Conservation (phyloP, 371 early-diverging fungal species). For the Aphelidium insulamus region DNA sequence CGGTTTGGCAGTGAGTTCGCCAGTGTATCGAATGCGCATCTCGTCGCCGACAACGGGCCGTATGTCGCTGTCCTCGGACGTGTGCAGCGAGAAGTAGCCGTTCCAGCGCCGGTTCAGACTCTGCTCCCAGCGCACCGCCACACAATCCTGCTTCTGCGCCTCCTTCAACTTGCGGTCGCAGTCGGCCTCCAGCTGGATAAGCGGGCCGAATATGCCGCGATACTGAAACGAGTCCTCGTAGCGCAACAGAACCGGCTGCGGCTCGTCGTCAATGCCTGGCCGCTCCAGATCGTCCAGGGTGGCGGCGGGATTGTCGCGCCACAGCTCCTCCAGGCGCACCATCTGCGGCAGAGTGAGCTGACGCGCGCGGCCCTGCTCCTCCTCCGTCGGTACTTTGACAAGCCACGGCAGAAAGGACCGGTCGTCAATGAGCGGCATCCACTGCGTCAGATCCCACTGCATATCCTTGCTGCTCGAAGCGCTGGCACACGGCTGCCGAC, state of each 20-base stretch:
- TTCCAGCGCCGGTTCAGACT: conserved; percentile 80
- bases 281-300: conserved; percentile 64
- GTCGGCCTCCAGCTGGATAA: conserved; percentile 91
- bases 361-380: conserved; percentile 63
- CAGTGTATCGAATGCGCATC: conserved; percentile 62
- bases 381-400: conserved; percentile 69
- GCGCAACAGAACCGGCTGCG: conserved; percentile 52
- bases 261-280: conserved; percentile 64
- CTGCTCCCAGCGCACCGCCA: conserved; percentile 90
- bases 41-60: conserved; percentile 92
- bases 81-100: conserved; percentile 81
- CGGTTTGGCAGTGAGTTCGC: conserved; percentile 46
- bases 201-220: conserved; percentile 80
- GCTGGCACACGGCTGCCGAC: conserved; percentile 83
- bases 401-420: conserved; percentile 83
- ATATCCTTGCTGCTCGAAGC: conserved; percentile 71
- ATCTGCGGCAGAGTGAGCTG: conserved; percentile 67
- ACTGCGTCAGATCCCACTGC: conserved; percentile 88
- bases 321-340: conserved; percentile 66
- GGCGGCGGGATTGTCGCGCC: conserved; percentile 57
- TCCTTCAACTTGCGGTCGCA: conserved; percentile 88
- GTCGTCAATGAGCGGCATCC: conserved; percentile 90
- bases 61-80: conserved; percentile 75
- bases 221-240: conserved; percentile 95
- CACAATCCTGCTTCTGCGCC: conserved; percentile 84